Evolutionary conservation across 495 filamentous ascomycete genomes (phyloP).

Genomic region (Penicillium turbatum): DNA sequence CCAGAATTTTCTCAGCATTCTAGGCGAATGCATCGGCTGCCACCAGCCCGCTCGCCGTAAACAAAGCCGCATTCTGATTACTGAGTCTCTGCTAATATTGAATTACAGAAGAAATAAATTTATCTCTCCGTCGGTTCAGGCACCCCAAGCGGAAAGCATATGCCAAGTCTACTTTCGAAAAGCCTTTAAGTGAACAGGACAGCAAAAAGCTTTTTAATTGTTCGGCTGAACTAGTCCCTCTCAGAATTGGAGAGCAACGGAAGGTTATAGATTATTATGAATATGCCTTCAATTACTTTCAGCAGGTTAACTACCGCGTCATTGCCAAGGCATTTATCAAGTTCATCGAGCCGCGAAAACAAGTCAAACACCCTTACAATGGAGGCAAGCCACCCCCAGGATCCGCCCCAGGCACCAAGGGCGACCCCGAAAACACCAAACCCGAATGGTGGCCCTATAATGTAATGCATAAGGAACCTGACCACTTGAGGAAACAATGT

Average conservation of each 20-base stretch:
- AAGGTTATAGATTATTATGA: conserved; percentile 39
- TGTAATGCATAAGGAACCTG: conserved; percentile 72
- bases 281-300: conserved; percentile 57
- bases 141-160: conserved; percentile 28
- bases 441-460: conserved; percentile 81
- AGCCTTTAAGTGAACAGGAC: conserved; percentile 20
- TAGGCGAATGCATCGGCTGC: conserved; percentile 29
- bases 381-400: conserved; percentile 44
- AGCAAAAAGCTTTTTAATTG: conserved; percentile 21
- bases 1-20: conserved; percentile 34
- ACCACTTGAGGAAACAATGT: conserved; percentile 73
- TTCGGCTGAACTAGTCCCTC: conserved; percentile 25
- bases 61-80: conserved; percentile 2
- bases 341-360: conserved; percentile 78
- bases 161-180: too few relatives aligned
- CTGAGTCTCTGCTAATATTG: not conserved
- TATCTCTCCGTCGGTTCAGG: conserved; percentile 31
- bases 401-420: conserved; percentile 33
- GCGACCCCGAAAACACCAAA: conserved; percentile 52
- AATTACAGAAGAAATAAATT: conserved; percentile 10
- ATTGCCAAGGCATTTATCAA: conserved; percentile 79
- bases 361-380: conserved; percentile 62
- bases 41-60: conserved; percentile 29
- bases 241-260: conserved; percentile 34
- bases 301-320: conserved; percentile 64